Evolutionary conservation across 2,329 filamentous ascomycete species (phyloP).

Genomic region (Ophiostoma ulmi): DNA sequence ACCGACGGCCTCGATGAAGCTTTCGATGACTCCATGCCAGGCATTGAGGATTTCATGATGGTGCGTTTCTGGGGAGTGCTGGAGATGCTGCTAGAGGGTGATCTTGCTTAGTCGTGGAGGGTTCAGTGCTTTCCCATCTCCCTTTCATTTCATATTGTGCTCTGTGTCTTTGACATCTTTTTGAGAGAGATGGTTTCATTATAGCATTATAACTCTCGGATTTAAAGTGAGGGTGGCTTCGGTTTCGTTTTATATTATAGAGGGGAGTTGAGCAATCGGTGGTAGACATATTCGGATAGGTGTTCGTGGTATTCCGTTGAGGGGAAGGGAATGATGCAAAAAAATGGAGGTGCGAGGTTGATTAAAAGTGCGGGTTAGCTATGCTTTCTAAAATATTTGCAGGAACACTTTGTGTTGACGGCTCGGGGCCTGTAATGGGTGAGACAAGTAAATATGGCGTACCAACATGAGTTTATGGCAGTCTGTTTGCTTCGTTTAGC

Average conservation of each 20-base stretch:
- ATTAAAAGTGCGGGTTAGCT: not conserved
- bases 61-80: slow-evolving; percentile 1
- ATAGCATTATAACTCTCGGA: too few relatives aligned
- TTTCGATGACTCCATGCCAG: not conserved
- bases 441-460: not conserved
- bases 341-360: not conserved
- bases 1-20: not conserved
- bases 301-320: not conserved
- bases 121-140: not conserved
- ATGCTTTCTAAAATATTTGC: not conserved
- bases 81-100: not conserved
- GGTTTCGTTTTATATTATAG: not conserved
- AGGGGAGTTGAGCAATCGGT: not conserved
- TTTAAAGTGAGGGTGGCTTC: too few relatives aligned
- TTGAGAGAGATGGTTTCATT: too few relatives aligned
- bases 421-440: not conserved
- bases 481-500: not conserved
- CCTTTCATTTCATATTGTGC: not conserved
- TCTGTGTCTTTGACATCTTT: not conserved
- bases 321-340: not conserved
- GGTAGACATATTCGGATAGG: not conserved
- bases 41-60: not conserved
- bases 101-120: not conserved
- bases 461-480: not conserved
- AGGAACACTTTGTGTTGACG: not conserved